Conservation (phyloP, 1,284 basidiomycete genomes). For the Trichosporon inkin region DNA sequence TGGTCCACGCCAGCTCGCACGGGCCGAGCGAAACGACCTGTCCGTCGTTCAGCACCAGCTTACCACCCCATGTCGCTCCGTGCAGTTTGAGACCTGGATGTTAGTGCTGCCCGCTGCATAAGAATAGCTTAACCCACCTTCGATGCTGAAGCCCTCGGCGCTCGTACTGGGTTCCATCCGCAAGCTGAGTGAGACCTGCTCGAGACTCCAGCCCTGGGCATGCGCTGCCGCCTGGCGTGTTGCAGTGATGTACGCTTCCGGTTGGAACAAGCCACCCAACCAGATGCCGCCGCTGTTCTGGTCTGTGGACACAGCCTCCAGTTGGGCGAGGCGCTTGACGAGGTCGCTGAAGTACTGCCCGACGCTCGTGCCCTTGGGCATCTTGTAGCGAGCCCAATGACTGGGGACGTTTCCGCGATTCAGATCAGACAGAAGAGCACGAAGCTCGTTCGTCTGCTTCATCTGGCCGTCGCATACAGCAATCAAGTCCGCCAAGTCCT, state of each 20-base stretch:
- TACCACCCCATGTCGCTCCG: constrained; percentile 69
- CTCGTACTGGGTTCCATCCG: constrained; percentile 70
- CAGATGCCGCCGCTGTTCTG: constrained; percentile 56
- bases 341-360: constrained; percentile 82
- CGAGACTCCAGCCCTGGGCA: constrained; percentile 81
- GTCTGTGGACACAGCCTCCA: constrained; percentile 64
- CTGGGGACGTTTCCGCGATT: constrained; percentile 84
- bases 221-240: constrained; percentile 89
- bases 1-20: constrained; percentile 80
- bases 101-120: neutral
- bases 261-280: constrained; percentile 90
- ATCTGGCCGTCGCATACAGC: constrained; percentile 78
- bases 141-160: constrained; percentile 72
- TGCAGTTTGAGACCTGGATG: constrained; percentile 71
- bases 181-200: constrained; percentile 74
- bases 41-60: constrained; percentile 73
- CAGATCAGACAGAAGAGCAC: constrained; percentile 76
- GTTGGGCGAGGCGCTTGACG: constrained; percentile 68
- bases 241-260: constrained; percentile 89
- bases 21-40: constrained; percentile 68
- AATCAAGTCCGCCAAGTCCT: constrained; percentile 73
- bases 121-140: constrained; percentile 61
- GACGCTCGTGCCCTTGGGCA: constrained; percentile 71
- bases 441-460: constrained; percentile 91
- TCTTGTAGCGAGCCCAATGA: constrained; percentile 86